Conservation (phyloP, 202 grass and related monocot species). For the Cymbopogon flexuosus region DNA sequence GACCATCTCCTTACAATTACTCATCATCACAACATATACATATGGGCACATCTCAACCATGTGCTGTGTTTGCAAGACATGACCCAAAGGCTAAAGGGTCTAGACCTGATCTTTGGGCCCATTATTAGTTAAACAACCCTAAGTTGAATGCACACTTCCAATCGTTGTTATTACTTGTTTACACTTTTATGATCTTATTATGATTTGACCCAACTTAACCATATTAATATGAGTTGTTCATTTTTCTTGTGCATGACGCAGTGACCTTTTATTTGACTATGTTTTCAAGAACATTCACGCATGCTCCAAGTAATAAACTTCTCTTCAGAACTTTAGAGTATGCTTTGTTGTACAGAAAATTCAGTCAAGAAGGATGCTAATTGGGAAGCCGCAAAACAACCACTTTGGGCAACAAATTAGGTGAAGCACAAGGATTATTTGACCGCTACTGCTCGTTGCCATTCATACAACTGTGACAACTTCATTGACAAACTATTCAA, state of each 20-base stretch:
- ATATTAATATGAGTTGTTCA: background rate
- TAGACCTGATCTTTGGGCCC: background rate
- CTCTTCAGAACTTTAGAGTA: background rate
- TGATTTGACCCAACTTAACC: background rate
- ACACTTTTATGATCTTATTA: background rate
- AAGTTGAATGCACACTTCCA: background rate
- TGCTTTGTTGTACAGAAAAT: constrained; percentile 1
- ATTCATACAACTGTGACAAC: constrained; percentile 31
- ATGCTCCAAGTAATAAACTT: background rate
- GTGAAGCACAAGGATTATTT: constrained; percentile 40
- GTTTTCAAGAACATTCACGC: constrained; percentile 14
- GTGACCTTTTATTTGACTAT: background rate
- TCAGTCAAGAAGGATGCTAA: constrained; percentile 33
- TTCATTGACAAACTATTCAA: constrained; percentile 37
- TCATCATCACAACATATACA: too few relatives aligned
- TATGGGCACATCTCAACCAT: too few relatives aligned
- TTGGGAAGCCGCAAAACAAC: constrained; percentile 40
- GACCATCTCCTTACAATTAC: too few relatives aligned
- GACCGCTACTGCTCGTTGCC: constrained; percentile 17
- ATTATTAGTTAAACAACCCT: background rate
- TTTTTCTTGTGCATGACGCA: background rate
- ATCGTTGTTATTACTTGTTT: background rate
- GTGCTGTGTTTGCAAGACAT: background rate
- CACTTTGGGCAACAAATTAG: constrained; percentile 19
- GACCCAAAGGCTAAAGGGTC: background rate